Conservation (phyloP, 768 basidiomycete species). For the Termitomyces sp. region DNA sequence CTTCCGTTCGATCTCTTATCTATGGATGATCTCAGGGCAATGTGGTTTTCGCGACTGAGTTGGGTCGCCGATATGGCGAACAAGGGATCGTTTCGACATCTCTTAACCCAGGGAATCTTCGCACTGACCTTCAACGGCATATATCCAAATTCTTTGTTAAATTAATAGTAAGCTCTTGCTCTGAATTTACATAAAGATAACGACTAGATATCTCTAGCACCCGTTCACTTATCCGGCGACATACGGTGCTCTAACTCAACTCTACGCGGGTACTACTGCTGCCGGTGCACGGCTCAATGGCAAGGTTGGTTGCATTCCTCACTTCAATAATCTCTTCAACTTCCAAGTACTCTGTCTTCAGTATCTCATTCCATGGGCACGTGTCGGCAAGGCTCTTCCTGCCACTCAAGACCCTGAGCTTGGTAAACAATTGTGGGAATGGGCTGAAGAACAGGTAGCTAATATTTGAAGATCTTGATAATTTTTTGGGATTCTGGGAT, state of each 20-base stretch:
- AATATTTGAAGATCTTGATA: slow-evolving; percentile 3
- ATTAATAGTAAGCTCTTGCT: slow-evolving; percentile 15
- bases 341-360: slow-evolving; percentile 10
- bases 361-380: slow-evolving; percentile 44
- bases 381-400: slow-evolving; percentile 22
- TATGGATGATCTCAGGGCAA: slow-evolving; percentile 29
- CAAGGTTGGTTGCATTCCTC: slow-evolving; percentile 30
- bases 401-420: slow-evolving; percentile 26
- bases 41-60: slow-evolving; percentile 35
- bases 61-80: slow-evolving; percentile 37
- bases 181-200: not conserved
- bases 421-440: slow-evolving; percentile 37
- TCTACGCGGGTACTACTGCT: slow-evolving; percentile 46
- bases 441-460: slow-evolving; percentile 42
- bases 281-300: slow-evolving; percentile 41
- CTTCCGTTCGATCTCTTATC: not conserved
- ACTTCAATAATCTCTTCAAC: not conserved
- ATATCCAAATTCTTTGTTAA: slow-evolving; percentile 4
- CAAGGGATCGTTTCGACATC: slow-evolving; percentile 40
- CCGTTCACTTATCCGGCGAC: slow-evolving; percentile 24
- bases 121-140: slow-evolving; percentile 31
- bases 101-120: slow-evolving; percentile 42
- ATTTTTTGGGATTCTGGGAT: not conserved
- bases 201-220: not conserved
- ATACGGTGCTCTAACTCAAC: slow-evolving; percentile 45